A percentile compares a stretch with the other conserved stretches of the same genome.
Conservation (phyloP, 495 filamentous ascomycete species). For the Penicillium crystallinum region DNA sequence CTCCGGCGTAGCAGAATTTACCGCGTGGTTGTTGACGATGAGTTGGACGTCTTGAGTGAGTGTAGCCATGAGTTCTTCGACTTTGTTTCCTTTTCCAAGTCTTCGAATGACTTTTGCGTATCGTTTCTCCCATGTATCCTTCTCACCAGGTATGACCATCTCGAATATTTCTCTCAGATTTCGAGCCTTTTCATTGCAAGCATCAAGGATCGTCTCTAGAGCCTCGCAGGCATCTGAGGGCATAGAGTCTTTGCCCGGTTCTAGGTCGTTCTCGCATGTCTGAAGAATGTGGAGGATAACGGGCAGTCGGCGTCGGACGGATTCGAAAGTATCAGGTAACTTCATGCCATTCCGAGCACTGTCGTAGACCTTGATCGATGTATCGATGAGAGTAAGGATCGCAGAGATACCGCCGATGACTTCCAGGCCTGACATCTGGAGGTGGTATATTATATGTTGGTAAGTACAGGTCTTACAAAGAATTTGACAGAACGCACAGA, state of each 20-base stretch:
- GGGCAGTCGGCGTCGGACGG: not conserved
- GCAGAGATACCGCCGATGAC: conserved; percentile 1
- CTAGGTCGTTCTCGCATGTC: not conserved
- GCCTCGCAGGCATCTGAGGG: not conserved
- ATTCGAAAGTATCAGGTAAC: not conserved
- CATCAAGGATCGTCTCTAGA: not conserved
- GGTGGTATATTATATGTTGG: not conserved
- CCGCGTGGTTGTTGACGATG: not conserved
- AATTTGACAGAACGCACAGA: not conserved
- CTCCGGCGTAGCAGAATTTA: not conserved
- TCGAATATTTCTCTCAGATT: not conserved
- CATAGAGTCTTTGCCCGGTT: not conserved
- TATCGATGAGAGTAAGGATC: not conserved
- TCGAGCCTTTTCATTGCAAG: not conserved
- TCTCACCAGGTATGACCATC: not conserved
- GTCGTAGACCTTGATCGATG: not conserved
- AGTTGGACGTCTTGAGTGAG: not conserved
- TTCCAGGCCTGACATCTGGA: not conserved
- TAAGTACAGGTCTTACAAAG: not conserved
- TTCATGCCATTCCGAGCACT: not conserved
- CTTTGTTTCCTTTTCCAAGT: not conserved
- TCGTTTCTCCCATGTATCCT: not conserved
- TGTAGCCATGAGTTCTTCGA: not conserved
- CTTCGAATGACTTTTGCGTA: not conserved
- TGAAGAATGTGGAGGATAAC: not conserved